Evolutionary conservation across 2,329 filamentous ascomycete genomes (phyloP).

Genomic region (Arthrobotrys sphaeroides): DNA sequence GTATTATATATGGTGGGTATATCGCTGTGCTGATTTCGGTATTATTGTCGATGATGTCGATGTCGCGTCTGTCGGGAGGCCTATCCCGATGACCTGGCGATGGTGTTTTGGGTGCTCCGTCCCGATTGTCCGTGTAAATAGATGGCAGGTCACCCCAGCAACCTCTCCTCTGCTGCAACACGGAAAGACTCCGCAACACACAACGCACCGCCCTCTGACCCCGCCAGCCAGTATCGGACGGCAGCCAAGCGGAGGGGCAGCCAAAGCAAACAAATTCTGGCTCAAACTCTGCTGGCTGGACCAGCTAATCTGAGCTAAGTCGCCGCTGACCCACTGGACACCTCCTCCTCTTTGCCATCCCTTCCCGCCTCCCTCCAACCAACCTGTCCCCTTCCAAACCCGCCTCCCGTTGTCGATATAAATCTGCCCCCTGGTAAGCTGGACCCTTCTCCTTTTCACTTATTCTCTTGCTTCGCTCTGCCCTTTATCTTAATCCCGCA

Average conservation of each 20-base stretch:
- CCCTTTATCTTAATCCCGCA: background rate
- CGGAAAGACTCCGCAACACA: no score
- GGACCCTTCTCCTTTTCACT: background rate
- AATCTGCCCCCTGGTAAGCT: conserved; percentile 20
- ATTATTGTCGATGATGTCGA: background rate
- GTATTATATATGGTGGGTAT: background rate
- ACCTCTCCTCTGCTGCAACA: no score
- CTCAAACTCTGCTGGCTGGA: conserved; percentile 18
- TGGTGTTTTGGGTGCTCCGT: background rate
- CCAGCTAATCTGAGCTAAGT: conserved; percentile 40
- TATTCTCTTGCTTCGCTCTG: no score
- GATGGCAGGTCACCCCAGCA: conserved; percentile 29
- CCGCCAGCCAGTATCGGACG: no score
- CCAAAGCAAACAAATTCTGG: no score
- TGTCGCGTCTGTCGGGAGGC: background rate
- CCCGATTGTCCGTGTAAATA: background rate
- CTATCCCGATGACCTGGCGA: background rate
- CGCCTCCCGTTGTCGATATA: background rate
- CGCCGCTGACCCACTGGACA: conserved; percentile 22
- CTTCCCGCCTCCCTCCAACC: conserved; percentile 14
- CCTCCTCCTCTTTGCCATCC: conserved; percentile 17
- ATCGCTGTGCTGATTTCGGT: background rate
- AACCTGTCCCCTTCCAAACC: conserved; percentile 6
- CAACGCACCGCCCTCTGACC: no score
- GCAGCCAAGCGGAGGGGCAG: no score